Evolutionary conservation across 306 rosid species (phyloP).

Genomic region (Glycine soja): DNA sequence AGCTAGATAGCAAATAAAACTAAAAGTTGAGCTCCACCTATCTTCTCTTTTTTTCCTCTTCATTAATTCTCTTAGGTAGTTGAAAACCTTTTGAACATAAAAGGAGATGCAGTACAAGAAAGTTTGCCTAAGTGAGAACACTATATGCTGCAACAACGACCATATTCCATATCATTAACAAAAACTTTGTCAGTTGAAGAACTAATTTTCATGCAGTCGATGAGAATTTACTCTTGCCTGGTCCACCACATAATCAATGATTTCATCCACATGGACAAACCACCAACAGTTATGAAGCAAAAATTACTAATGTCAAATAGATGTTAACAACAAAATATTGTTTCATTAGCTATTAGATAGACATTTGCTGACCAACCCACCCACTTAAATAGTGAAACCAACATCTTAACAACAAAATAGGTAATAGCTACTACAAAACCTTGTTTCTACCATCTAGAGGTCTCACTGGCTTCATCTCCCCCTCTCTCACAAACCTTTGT

Average conservation of each 20-base stretch:
- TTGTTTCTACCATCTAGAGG: slow-evolving; percentile 64
- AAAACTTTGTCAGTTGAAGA: slow-evolving; percentile 6
- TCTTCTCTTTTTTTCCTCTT: neutral
- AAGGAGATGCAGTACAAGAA: neutral
- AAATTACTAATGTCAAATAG: neutral
- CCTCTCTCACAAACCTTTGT: slow-evolving; percentile 55
- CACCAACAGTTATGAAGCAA: neutral
- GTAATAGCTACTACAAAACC: too few species aligned
- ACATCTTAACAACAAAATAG: too few species aligned
- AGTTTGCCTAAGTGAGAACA: neutral
- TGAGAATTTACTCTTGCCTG: neutral
- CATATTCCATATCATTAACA: neutral
- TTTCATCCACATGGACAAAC: neutral
- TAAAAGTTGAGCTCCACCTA: slow-evolving; percentile 26
- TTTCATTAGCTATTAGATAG: slow-evolving; percentile 4
- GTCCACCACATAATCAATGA: neutral
- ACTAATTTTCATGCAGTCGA: slow-evolving; percentile 7
- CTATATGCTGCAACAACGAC: neutral
- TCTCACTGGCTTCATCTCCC: slow-evolving; percentile 58
- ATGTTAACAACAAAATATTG: neutral
- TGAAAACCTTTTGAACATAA: slow-evolving; percentile 29
- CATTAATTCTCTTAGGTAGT: slow-evolving; percentile 9
- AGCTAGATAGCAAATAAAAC: slow-evolving; percentile 8
- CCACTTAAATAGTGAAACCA: slow-evolving; percentile 16
- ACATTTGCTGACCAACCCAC: slow-evolving; percentile 10